These are phyloP conservation scores for Rhizopogon sp. DNA, from an alignment of 768 basidiomycete species.

Conservation along the genomic window DNA sequence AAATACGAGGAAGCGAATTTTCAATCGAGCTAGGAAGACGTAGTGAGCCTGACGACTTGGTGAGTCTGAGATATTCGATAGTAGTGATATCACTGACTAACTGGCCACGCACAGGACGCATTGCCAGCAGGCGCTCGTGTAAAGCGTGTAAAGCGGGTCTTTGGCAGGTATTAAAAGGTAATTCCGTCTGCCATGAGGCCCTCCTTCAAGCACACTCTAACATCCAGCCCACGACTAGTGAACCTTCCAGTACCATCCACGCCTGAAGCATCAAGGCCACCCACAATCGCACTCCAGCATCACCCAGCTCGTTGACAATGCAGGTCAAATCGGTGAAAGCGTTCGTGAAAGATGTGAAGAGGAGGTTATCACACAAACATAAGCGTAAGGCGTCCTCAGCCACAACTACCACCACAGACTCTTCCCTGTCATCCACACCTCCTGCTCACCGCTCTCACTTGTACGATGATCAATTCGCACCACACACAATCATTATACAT, in stretches of 20 bases:
- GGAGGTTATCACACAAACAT: conserved; percentile 19
- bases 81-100: not conserved
- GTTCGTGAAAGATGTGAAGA: conserved; percentile 27
- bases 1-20: too few relatives aligned
- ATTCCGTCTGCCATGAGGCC: not conserved
- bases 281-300: not conserved
- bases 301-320: conserved; percentile 12
- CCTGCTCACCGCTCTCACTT: conserved; percentile 4
- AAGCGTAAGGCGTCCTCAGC: conserved; percentile 10
- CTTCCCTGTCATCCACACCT: conserved; percentile 6
- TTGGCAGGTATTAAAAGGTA: not conserved
- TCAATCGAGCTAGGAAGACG: not conserved
- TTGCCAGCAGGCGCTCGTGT: not conserved
- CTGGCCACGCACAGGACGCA: not conserved
- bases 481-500: conserved; percentile 9
- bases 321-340: conserved; percentile 27
- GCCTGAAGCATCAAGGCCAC: not conserved
- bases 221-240: not conserved
- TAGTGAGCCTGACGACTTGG: not conserved
- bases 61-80: conserved; percentile 2
- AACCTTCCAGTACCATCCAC: not conserved
- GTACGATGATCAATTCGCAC: not conserved
- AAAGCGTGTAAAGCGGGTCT: conserved; percentile 5
- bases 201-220: not conserved
- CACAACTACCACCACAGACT: conserved; percentile 9